Evolutionary conservation across 1,139 yeast species (phyloP).

Genomic region (Citeromyces hawaiiensis): DNA sequence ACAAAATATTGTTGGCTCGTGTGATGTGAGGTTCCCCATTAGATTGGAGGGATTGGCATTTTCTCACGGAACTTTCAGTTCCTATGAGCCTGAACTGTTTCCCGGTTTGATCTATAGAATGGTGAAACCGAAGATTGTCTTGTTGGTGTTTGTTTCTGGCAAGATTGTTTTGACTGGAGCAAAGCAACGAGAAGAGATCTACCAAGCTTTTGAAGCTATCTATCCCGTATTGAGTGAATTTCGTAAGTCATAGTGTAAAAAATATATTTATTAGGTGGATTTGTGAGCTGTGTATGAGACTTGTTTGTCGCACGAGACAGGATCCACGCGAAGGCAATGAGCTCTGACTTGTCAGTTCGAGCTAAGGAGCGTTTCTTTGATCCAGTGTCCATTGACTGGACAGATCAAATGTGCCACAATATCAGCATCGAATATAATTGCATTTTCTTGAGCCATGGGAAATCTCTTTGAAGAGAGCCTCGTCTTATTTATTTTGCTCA

Average conservation of each 20-base stretch:
- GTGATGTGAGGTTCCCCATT: constrained; percentile 96
- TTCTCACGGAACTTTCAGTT: constrained; percentile 97
- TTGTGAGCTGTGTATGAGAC: too few relatives aligned
- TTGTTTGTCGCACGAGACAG: too few relatives aligned
- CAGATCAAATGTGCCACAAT: too few relatives aligned
- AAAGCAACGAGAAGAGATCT: constrained; percentile 95
- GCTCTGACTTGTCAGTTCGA: too few relatives aligned
- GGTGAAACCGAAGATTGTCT: constrained; percentile 97
- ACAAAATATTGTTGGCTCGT: constrained; percentile 96
- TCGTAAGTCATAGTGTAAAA: constrained; percentile 38
- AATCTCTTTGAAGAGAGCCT: too few relatives aligned
- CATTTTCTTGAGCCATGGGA: too few relatives aligned
- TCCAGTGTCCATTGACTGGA: too few relatives aligned
- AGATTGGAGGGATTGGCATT: constrained; percentile 96
- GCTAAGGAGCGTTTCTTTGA: too few relatives aligned
- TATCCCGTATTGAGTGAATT: constrained; percentile 98
- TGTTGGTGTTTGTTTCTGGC: constrained; percentile 92
- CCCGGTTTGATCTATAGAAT: constrained; percentile 98
- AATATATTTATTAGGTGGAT: not conserved
- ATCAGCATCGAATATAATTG: too few relatives aligned
- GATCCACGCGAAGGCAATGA: too few relatives aligned
- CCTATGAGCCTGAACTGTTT: constrained; percentile 95
- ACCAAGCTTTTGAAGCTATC: constrained; percentile 95
- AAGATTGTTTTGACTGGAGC: constrained; percentile 98
- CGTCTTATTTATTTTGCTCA: too few relatives aligned